Percentiles rank a stretch among this genome's conserved stretches.
phyloP scores from a whole-genome alignment of 1,284 basidiomycete genomes.

The Pyrrhoderma noxium region DNA sequence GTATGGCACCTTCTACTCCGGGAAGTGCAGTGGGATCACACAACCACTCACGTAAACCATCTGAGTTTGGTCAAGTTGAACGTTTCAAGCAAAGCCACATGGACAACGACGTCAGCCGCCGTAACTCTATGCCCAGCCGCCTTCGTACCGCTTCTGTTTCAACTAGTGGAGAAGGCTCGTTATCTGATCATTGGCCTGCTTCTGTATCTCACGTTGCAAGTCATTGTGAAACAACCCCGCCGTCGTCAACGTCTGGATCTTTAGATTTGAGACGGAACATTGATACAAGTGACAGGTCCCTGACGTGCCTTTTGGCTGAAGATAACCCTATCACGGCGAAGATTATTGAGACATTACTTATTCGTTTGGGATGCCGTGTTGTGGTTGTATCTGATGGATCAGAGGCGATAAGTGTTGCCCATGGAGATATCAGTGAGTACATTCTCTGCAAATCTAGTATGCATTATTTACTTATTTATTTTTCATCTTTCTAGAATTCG shows the following conservation, averaged over 20 bases:
- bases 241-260: slow-evolving; percentile 72
- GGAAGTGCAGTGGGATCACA: slow-evolving; percentile 39
- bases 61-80: slow-evolving; percentile 79
- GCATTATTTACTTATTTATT: slow-evolving; percentile 21
- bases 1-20: slow-evolving; percentile 64
- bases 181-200: slow-evolving; percentile 67
- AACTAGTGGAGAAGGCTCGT: slow-evolving; percentile 67
- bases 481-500: slow-evolving; percentile 53
- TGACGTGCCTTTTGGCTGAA: slow-evolving; percentile 91
- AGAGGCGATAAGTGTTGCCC: slow-evolving; percentile 92
- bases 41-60: slow-evolving; percentile 72
- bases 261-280: slow-evolving; percentile 61
- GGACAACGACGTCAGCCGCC: slow-evolving; percentile 59
- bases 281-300: slow-evolving; percentile 67
- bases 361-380: slow-evolving; percentile 88
- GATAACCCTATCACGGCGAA: slow-evolving; percentile 97
- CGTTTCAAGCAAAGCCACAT: slow-evolving; percentile 77
- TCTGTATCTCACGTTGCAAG: slow-evolving; percentile 44
- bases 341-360: slow-evolving; percentile 90
- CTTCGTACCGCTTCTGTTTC: slow-evolving; percentile 83
- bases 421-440: slow-evolving; percentile 86
- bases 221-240: slow-evolving; percentile 50
- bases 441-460: too few relatives aligned
- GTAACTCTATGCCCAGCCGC: slow-evolving; percentile 84
- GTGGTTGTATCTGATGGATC: slow-evolving; percentile 94